Evolutionary conservation across 371 early-diverging fungal genomes (phyloP), one percentile per base, ranked within the genome.

Genomic region (Umbelopsis sp.): DNA sequence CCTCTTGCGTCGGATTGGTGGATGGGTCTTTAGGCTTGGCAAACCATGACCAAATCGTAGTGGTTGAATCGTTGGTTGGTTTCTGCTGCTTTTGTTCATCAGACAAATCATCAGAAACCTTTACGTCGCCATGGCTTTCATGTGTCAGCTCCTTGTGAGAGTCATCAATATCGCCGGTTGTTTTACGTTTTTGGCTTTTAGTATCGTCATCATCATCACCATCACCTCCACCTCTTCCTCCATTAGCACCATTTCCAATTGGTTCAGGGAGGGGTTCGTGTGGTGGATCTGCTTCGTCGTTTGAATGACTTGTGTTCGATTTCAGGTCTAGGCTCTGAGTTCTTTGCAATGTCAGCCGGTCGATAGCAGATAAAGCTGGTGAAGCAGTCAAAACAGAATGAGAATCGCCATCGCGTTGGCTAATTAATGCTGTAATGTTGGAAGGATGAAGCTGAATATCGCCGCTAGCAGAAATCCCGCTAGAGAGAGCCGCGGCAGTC

Each of bases 381-480:
- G 46, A 51, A 11, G 48, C 63, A 16, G 25, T 63, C 44, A 32
- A 45, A 29, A 22, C 41, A 8, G 41, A 45, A 11, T 37, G 25
- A 5, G 46, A 37, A 16, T 63, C 46, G 1, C 16, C 22, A 37
- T 18, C 48, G 25, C 64, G 64, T 24, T 48, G 38, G 16, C 44
- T 41, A 37, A 64, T 22, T 10, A 14, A 24, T 7, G 16, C 2
- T 22, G 50, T 12, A 44, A 37, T 67, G 38, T 63, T 44, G 51
- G 35, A 24, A 22, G 45, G 3, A 24, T 69, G 50, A 20, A 16
- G 32, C 32, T 48, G 35, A 9, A 69, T 63, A 22, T 66, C 68
- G 7, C 74, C 76, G 72, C 50, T 71, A 14, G 63, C 76, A 24
- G 74, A 74, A 0, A 76, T 67, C 35, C 74, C 68, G 10, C 74